Base-by-base conservation (phyloP, 2,329 filamentous ascomycete species). In the Fusarium oxysporum region DNA sequence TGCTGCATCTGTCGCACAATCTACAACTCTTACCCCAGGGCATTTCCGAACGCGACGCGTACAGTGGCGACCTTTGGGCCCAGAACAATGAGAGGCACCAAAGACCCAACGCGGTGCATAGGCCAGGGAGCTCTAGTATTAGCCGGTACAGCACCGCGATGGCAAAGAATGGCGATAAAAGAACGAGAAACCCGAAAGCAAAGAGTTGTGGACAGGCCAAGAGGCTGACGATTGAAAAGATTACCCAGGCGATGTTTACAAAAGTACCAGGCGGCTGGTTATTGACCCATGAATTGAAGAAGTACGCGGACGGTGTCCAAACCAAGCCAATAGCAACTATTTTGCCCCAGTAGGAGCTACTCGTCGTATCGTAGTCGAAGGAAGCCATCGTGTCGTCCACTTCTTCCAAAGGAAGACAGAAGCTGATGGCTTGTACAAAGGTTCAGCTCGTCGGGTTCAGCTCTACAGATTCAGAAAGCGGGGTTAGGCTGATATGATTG, bases 151-250 rank as follows among this genome's bases (percentile, higher is more conserved):
- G 21, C 0, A 1, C 23, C 8, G 0, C 8, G 9, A 33, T 1
- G 0, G 14, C 11, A 19, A 50, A 7, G 0, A 50, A 1, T 19
- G 30, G 47, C 1, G 30, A 50, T 19, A 50, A 1, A 33, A 50
- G 11, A 5, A 50, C 2, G 5, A 3, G 12, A 25, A 25, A 4
- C 23, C 23, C 23, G 23, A 25, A 25, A 25, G 23, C 23, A 4
- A 25, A 5, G 23, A 25, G 23, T 25, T 25, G 23, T 25, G 23
- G 23, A 25, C 23, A 25, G 23, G 23, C 21, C 2, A 32, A 19
- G 21, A 50, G 5, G 8, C 14, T 50, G 14, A 19, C 4, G 10
- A 33, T 23, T 6, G 30, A 50, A 5, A 50, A 50, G 5, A 50
- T 17, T 3, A 32, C 10, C 23, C 23, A 25, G 23, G 23, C 23